Evolutionary conservation across 1,284 basidiomycete genomes (phyloP), one percentile per base, ranked within the genome.

Genomic region (Chiua sp.): DNA sequence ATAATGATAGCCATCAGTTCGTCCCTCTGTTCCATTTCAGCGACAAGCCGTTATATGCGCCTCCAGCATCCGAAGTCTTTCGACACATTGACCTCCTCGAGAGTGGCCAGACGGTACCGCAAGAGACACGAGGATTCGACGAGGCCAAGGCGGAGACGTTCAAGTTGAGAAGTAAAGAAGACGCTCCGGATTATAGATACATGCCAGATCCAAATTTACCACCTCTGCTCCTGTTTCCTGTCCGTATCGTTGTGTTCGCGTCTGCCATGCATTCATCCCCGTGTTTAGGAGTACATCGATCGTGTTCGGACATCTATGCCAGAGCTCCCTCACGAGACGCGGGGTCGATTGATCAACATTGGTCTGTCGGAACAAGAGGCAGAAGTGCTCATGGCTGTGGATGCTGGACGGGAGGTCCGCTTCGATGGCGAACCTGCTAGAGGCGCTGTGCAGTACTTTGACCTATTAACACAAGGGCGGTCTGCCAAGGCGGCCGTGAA

Each of bases 191-290:
- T 73, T 99, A 99, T 74, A 85, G 97, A 10, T 99, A 98, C 78
- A 96, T 99, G 94, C 98, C 98, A 1, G 98, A 99, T 73, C 90
- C 94, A 0, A 98, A 99, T 71, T 77, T 99, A 0, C 94, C 94
- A 0, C 86, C 91, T 0, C 74, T 96, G 7, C 70, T 87, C 30
- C 74, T 98, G n/a, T 80, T 82, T 59, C 72, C 84, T 66, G 91
- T 90, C 57, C 48, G 74, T 56, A 1, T 23, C 23, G 15, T 18
- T 15, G 46, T 11, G 57, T 52, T 47, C 22, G 8, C 7, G 23
- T 46, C 11, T n/a, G n/a, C 22, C 22, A 6, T 30, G 10, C 6
- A n/a, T 26, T 57, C 22, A 33, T 55, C 12, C 47, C 22, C 20
- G 1, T 20, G 59, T 51, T 8, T 67, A 94, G 92, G 73, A 75